Conservation (phyloP, 2,329 filamentous ascomycete genomes). For the Monosporascus ibericus region DNA sequence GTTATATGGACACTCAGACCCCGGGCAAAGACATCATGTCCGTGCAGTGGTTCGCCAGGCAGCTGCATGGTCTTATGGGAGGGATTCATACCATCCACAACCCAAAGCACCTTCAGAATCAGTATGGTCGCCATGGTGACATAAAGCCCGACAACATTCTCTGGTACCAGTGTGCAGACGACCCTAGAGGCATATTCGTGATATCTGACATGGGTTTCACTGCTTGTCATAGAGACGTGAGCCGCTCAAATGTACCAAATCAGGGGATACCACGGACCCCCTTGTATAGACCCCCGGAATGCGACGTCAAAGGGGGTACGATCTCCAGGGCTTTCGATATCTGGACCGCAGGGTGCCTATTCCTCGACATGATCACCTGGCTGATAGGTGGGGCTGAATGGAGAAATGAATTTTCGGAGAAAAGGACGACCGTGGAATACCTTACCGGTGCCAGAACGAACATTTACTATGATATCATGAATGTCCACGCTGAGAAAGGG, state of each 20-base stretch:
- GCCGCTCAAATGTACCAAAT: slow-evolving; percentile 5
- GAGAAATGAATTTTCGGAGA: neutral
- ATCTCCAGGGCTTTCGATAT: slow-evolving; percentile 8
- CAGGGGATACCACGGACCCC: neutral
- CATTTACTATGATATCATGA: too few relatives aligned
- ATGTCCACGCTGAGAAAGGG: too few relatives aligned
- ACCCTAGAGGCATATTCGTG: slow-evolving; percentile 1
- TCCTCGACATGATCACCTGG: slow-evolving; percentile 9
- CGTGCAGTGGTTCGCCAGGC: slow-evolving; percentile 5
- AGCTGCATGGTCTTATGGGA: slow-evolving; percentile 3
- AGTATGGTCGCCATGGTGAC: slow-evolving; percentile 22
- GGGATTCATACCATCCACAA: slow-evolving; percentile 11
- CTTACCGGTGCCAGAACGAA: too few relatives aligned
- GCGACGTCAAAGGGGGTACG: slow-evolving; percentile 1
- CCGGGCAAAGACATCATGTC: neutral
- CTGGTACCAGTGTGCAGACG: slow-evolving; percentile 1
- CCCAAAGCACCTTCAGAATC: slow-evolving; percentile 1
- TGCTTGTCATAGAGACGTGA: slow-evolving; percentile 4
- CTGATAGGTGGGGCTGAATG: slow-evolving; percentile 2
- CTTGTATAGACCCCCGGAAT: slow-evolving; percentile 7
- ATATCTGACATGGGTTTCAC: slow-evolving; percentile 10
- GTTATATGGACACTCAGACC: slow-evolving; percentile 7
- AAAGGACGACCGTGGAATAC: neutral
- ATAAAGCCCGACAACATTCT: slow-evolving; percentile 16
- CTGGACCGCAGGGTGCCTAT: slow-evolving; percentile 11